Conservation (phyloP, 345 rosid species). For the Dovyalis caffra region DNA sequence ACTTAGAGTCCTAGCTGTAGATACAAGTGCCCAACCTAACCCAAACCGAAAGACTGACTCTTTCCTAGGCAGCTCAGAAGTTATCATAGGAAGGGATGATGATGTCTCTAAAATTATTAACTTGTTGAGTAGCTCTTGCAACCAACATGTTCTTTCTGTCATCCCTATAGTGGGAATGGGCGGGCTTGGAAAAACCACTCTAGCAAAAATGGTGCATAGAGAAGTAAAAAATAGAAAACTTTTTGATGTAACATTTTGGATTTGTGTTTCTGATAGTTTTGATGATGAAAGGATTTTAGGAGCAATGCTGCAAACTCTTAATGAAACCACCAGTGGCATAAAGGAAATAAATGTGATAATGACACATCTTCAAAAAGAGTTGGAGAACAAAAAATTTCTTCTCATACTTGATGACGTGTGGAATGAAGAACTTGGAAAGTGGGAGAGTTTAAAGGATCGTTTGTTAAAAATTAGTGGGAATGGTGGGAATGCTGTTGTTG, state of each 20-base stretch:
- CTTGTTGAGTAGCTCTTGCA: conserved; percentile 12
- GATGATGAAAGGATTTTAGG: conserved; percentile 9
- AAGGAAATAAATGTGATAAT: not conserved
- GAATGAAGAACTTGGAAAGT: not conserved
- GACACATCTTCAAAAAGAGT: not conserved
- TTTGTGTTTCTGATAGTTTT: conserved; percentile 12
- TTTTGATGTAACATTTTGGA: too few relatives aligned
- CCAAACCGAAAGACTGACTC: not conserved
- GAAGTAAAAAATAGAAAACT: not conserved
- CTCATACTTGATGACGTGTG: conserved; percentile 29
- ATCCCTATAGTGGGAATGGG: conserved; percentile 17
- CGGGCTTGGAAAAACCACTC: conserved; percentile 27
- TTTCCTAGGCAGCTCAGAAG: not conserved
- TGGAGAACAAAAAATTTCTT: not conserved
- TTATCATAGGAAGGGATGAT: conserved; percentile 14
- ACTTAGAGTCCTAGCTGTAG: not conserved
- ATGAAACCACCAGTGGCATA: too few relatives aligned
- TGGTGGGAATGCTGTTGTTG: not conserved
- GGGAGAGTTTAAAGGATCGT: conserved; percentile 3
- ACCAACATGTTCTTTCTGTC: not conserved
- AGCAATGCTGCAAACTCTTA: conserved; percentile 11
- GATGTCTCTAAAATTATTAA: conserved; percentile 1
- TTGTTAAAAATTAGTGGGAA: not conserved
- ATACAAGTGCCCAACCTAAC: too few relatives aligned
- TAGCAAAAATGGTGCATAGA: conserved; percentile 9